A percentile compares a stretch with the other conserved stretches of the same genome.
Conservation (phyloP, 2,329 filamentous ascomycete genomes). For the Pestalotiopsis sp. region DNA sequence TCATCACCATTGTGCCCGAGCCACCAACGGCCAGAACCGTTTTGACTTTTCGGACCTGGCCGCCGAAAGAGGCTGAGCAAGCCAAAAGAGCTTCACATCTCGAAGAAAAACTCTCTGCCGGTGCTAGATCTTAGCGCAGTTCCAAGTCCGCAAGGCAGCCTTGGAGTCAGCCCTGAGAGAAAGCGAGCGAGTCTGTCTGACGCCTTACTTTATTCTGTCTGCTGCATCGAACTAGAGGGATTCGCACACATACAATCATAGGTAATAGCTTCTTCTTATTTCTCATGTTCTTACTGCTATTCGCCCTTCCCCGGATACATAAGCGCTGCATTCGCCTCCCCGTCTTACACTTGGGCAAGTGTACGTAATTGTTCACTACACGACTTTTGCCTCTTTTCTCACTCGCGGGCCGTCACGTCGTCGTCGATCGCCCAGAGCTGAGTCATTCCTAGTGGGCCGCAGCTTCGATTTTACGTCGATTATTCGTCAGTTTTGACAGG, state of each 20-base stretch:
- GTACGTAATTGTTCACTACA: background rate
- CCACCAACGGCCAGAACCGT: background rate
- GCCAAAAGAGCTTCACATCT: background rate
- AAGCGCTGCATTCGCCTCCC: background rate
- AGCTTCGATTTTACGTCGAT: background rate
- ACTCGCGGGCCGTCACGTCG: background rate
- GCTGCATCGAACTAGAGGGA: background rate
- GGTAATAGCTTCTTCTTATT: background rate
- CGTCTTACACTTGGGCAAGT: background rate
- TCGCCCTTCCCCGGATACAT: background rate
- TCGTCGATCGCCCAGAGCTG: background rate
- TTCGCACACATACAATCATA: background rate
- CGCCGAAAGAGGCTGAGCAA: background rate
- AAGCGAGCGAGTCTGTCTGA: background rate
- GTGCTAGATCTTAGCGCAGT: background rate
- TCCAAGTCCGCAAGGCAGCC: background rate
- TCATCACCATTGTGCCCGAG: background rate
- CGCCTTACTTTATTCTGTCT: background rate
- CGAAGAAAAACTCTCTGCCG: background rate
- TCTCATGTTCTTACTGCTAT: background rate
- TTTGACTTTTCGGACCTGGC: background rate
- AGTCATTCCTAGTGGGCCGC: background rate
- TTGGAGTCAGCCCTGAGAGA: constrained; percentile 5
- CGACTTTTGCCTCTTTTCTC: background rate
- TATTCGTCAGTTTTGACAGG: background rate